phyloP scores from a whole-genome alignment of 305 asterid genomes.

The Nicotiana rustica region DNA sequence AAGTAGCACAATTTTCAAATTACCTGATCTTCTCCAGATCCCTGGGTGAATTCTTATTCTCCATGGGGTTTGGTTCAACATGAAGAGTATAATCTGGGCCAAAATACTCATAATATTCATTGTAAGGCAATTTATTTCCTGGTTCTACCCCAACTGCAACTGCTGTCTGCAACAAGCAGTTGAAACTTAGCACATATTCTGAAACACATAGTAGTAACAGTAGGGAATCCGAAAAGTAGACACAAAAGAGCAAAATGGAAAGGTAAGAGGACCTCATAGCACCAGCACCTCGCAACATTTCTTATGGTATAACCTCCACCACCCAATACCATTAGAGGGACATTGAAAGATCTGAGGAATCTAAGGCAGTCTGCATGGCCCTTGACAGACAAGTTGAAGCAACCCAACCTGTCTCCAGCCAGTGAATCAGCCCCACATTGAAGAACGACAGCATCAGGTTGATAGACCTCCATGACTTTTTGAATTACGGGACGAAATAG shows the following conservation, averaged over 20 bases:
- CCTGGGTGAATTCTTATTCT: constrained; percentile 64
- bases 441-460: constrained; percentile 90
- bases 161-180: constrained; percentile 66
- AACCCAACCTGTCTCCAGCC: constrained; percentile 92
- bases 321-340: constrained; percentile 89
- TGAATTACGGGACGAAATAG: constrained; percentile 77
- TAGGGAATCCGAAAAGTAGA: not conserved
- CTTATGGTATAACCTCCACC: constrained; percentile 94
- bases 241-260: not conserved
- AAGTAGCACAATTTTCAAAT: constrained; percentile 14
- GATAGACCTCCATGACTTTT: constrained; percentile 88
- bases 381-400: constrained; percentile 87
- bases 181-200: constrained; percentile 26
- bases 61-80: constrained; percentile 72
- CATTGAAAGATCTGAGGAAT: constrained; percentile 83
- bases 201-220: not conserved
- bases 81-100: constrained; percentile 94
- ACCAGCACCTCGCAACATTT: constrained; percentile 95
- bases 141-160: constrained; percentile 94
- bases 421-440: constrained; percentile 96
- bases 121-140: constrained; percentile 80
- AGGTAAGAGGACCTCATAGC: constrained; percentile 70
- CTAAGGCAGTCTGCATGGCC: constrained; percentile 94
- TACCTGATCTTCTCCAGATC: constrained; percentile 86
- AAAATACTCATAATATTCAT: constrained; percentile 87